Conservation (phyloP, 805 yeast genomes). For the Candida ficus region DNA sequence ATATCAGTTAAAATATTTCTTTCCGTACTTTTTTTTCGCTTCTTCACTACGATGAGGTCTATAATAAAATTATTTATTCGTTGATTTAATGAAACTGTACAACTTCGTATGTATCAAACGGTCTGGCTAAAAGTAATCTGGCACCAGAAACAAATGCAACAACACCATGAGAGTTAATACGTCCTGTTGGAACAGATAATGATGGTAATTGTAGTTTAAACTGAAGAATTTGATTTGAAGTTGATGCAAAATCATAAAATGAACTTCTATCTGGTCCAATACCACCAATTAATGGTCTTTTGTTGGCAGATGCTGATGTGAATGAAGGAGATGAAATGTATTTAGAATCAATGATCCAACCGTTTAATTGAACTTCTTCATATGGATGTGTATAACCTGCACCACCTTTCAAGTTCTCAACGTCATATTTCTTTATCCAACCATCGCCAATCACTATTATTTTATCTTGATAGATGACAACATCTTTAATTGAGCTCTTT, state of each 20-base stretch:
- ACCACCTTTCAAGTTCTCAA: conserved; percentile 26
- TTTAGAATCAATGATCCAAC: conserved; percentile 18
- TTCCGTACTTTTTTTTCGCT: neutral
- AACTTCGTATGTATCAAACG: conserved; percentile 25
- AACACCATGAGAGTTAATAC: conserved; percentile 21
- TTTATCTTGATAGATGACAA: conserved; percentile 20
- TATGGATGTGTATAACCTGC: conserved; percentile 28
- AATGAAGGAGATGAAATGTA: conserved; percentile 14
- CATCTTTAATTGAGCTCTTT: conserved; percentile 15
- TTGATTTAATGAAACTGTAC: conserved; percentile 12
- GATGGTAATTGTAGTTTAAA: conserved; percentile 21
- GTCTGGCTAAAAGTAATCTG: conserved; percentile 19
- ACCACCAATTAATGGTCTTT: conserved; percentile 18
- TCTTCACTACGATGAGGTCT: too few species aligned
- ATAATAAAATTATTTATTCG: too few species aligned
- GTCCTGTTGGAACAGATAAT: conserved; percentile 16
- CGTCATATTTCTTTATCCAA: conserved; percentile 29
- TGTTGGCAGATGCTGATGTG: conserved; percentile 1
- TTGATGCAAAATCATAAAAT: conserved; percentile 19
- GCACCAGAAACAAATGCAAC: conserved; percentile 22
- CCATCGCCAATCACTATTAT: conserved; percentile 30
- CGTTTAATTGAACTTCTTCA: conserved; percentile 14
- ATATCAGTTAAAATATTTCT: neutral
- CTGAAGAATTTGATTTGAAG: conserved; percentile 17
- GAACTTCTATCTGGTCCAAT: conserved; percentile 18